Conservation (phyloP, 257 asterid genomes). For the Solanum medicagineum region DNA sequence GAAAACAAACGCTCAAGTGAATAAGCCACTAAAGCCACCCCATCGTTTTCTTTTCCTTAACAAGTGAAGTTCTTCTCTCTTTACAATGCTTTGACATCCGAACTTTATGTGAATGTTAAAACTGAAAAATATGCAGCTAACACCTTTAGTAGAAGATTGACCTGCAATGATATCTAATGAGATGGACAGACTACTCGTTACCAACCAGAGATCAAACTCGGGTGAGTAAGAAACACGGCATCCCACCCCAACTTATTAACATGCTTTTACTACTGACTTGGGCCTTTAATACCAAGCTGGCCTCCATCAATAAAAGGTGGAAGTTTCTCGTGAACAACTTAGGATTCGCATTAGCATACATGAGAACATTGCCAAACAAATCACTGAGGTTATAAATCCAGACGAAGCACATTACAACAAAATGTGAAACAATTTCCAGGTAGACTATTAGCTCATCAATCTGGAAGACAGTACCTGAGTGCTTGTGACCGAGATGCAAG, state of each 20-base stretch:
- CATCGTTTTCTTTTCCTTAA: neutral
- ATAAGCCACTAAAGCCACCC: neutral
- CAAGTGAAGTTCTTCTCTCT: neutral
- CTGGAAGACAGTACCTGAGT: slow-evolving; percentile 39
- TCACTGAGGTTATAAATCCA: neutral
- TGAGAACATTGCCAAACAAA: neutral
- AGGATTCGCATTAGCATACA: neutral
- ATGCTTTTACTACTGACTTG: neutral
- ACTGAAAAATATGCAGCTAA: neutral
- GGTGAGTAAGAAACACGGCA: neutral
- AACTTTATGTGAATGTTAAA: neutral
- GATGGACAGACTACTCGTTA: neutral
- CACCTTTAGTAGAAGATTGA: neutral
- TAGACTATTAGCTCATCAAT: neutral
- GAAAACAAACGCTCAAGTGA: neutral
- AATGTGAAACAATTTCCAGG: neutral
- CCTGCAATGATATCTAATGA: neutral
- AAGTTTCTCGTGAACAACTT: neutral
- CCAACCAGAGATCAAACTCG: neutral
- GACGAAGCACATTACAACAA: neutral
- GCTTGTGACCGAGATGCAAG: slow-evolving; percentile 88
- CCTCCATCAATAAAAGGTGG: neutral
- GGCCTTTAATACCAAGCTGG: neutral
- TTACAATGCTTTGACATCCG: neutral
- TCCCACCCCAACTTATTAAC: neutral